phyloP scores from a whole-genome alignment of 371 early-diverging fungal species.

The Lichtheimia corymbifera region DNA sequence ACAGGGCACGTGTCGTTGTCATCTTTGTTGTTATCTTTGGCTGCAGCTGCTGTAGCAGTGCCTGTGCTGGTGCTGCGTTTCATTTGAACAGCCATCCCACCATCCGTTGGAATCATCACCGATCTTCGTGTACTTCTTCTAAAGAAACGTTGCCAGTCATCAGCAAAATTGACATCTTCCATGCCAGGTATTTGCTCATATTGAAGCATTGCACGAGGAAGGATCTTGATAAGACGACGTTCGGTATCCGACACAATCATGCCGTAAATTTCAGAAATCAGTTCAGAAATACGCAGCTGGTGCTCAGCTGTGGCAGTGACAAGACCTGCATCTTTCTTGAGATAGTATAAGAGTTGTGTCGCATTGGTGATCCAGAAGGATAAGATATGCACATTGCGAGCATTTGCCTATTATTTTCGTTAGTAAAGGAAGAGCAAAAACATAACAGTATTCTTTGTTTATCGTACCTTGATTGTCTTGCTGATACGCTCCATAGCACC shows the following conservation, averaged over 20 bases:
- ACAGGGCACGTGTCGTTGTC: not conserved
- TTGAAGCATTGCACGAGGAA: conserved; percentile 71
- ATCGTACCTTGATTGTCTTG: conserved; percentile 48
- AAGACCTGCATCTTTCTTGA: conserved; percentile 78
- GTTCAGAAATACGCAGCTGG: conserved; percentile 68
- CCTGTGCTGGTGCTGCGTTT: conserved; percentile 19
- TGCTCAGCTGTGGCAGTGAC: conserved; percentile 58
- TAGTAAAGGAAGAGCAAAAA: conserved; percentile 4
- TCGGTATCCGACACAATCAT: conserved; percentile 63
- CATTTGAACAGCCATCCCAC: conserved; percentile 22
- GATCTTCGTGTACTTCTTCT: conserved; percentile 40
- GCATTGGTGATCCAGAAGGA: conserved; percentile 84
- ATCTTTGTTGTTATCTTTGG: not conserved
- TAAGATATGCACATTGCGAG: conserved; percentile 48
- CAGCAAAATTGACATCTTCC: conserved; percentile 65
- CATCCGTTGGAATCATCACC: conserved; percentile 22
- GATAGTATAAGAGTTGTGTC: conserved; percentile 73
- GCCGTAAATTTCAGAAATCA: conserved; percentile 70
- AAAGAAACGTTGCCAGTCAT: conserved; percentile 56
- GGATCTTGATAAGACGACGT: conserved; percentile 53
- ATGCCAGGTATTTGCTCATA: conserved; percentile 71
- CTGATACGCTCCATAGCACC: conserved; percentile 65
- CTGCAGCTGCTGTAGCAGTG: not conserved
- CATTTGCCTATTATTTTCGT: conserved; percentile 23
- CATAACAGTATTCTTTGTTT: not conserved